These are phyloP conservation scores for Lasiodiplodia sp. DNA, from an alignment of 2,329 filamentous ascomycete species.

Conservation along the genomic window DNA sequence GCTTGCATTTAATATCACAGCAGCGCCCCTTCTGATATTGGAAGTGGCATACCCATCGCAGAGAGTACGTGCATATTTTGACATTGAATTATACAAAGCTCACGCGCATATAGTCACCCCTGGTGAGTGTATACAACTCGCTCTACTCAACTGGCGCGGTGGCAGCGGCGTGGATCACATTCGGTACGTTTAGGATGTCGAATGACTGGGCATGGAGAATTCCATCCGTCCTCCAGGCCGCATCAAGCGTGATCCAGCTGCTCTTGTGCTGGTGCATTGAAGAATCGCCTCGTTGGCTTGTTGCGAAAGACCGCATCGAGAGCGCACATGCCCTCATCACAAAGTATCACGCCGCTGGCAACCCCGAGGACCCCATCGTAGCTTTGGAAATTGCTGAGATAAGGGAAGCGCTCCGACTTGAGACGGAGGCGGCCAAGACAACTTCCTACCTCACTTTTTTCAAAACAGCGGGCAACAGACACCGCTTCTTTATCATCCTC, in stretches of 20 bases:
- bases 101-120: neutral
- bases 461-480: slow-evolving; percentile 60
- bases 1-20: slow-evolving; percentile 41
- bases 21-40: slow-evolving; percentile 44
- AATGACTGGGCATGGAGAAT: slow-evolving; percentile 46
- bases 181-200: slow-evolving; percentile 52
- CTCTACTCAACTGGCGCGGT: slow-evolving; percentile 34
- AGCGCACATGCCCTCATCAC: slow-evolving; percentile 56
- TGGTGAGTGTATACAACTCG: neutral
- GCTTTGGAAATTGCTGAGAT: slow-evolving; percentile 61
- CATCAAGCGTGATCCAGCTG: slow-evolving; percentile 47
- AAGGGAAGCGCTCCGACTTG: slow-evolving; percentile 56
- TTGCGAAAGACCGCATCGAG: slow-evolving; percentile 54
- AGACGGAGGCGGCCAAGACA: slow-evolving; percentile 56
- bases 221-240: slow-evolving; percentile 39
- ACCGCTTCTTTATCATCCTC: slow-evolving; percentile 61
- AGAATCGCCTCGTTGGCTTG: slow-evolving; percentile 65
- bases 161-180: slow-evolving; percentile 56
- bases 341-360: slow-evolving; percentile 60
- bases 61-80: neutral
- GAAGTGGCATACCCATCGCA: slow-evolving; percentile 48
- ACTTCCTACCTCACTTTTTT: slow-evolving; percentile 54
- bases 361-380: slow-evolving; percentile 53
- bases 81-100: neutral
- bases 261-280: slow-evolving; percentile 51